These are phyloP conservation scores for Cochlearia excelsa DNA, from an alignment of 345 rosid genomes.

Conservation along the genomic window DNA sequence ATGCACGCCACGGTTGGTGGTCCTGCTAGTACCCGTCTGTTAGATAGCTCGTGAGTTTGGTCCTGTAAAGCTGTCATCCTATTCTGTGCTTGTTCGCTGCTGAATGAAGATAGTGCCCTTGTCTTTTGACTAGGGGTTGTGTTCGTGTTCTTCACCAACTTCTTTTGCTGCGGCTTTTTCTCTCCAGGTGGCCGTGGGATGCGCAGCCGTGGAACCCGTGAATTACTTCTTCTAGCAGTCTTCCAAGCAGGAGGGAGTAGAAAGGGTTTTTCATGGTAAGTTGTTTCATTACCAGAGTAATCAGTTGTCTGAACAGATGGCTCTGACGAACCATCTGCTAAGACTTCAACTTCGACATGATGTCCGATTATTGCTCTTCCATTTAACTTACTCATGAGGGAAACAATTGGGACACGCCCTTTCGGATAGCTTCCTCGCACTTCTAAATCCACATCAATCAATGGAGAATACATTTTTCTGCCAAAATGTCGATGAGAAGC, in stretches of 20 bases:
- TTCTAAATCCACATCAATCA: conserved; percentile 82
- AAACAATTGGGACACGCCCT: conserved; percentile 76
- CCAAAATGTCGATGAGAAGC: conserved; percentile 40
- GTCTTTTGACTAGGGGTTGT: conserved; percentile 69
- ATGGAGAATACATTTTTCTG: conserved; percentile 46
- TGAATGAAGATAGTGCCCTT: conserved; percentile 79
- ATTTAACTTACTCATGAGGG: conserved; percentile 71
- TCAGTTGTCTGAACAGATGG: not conserved
- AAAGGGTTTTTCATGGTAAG: conserved; percentile 47
- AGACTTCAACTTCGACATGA: conserved; percentile 68
- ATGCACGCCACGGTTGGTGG: conserved; percentile 94
- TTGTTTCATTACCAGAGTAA: conserved; percentile 45
- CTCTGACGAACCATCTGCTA: conserved; percentile 72
- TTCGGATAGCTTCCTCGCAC: conserved; percentile 79
- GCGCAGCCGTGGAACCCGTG: conserved; percentile 72
- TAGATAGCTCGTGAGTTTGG: conserved; percentile 56
- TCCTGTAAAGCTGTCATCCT: conserved; percentile 38
- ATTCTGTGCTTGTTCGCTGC: conserved; percentile 45
- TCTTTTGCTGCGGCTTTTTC: conserved; percentile 46
- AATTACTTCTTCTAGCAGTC: conserved; percentile 85
- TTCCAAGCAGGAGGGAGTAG: conserved; percentile 76
- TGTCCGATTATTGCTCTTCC: conserved; percentile 95
- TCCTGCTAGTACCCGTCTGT: conserved; percentile 56
- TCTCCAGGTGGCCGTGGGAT: conserved; percentile 44
- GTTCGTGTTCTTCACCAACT: conserved; percentile 54